Conservation (phyloP, 1,139 yeast species). For the Scheffersomyces insectosa region DNA sequence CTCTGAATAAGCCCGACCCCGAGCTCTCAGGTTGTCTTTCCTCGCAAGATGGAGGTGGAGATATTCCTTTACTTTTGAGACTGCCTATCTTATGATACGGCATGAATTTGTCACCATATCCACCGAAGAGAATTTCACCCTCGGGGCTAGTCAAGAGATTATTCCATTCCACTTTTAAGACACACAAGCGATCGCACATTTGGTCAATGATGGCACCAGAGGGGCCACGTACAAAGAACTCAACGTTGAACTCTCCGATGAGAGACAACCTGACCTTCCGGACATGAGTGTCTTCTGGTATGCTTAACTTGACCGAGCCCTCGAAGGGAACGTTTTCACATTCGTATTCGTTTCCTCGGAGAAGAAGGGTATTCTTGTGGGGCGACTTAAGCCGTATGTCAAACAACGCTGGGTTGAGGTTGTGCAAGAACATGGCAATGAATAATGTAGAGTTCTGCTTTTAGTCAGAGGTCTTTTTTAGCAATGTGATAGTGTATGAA, state of each 20-base stretch:
- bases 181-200: constrained; percentile 49
- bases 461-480: not conserved
- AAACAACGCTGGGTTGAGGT: constrained; percentile 28
- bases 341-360: constrained; percentile 61
- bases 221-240: constrained; percentile 47
- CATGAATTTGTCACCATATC: constrained; percentile 38
- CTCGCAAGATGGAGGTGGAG: constrained; percentile 3
- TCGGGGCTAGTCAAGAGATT: constrained; percentile 50
- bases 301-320: constrained; percentile 58
- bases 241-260: constrained; percentile 55
- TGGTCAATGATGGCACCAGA: constrained; percentile 39
- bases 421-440: constrained; percentile 25
- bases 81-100: constrained; percentile 14
- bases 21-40: not conserved
- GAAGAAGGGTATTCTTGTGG: constrained; percentile 52
- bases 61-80: constrained; percentile 6
- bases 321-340: constrained; percentile 52
- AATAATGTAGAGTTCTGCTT: not conserved
- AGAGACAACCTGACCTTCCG: constrained; percentile 48
- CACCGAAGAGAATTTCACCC: constrained; percentile 48
- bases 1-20: not conserved
- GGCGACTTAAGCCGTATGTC: constrained; percentile 47
- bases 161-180: constrained; percentile 59
- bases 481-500: not conserved
- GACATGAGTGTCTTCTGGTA: constrained; percentile 53